Base-by-base conservation (phyloP, 805 yeast genomes). In the Tetrapisispora namnaoensis region DNA sequence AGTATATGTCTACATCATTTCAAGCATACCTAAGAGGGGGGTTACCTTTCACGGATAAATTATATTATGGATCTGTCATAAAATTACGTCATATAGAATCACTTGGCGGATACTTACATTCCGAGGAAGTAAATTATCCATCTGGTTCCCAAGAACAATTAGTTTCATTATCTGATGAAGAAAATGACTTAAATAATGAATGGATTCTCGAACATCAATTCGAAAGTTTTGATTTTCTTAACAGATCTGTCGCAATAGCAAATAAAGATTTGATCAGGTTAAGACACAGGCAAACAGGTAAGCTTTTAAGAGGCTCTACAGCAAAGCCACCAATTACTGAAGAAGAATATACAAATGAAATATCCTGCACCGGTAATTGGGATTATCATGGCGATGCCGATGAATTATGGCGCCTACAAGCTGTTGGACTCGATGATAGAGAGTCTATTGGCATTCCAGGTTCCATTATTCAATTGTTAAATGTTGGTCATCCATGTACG, bases 331-430 rank as follows among this genome's bases (percentile, higher is more conserved):
- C 96, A 10, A 78, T 89, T 27, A 78, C 91, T 10, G 95, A 87
- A 61, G 93, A 87, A 59, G 98, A 93, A 49, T 90, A 91, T 66
- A 83, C 89, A 60, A 77, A 76, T 54, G 95, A 89, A 65, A 95
- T 89, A 1, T 76, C 86, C 27, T 80, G 87, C 53, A 60, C 79
- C 49, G 93, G 91, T 4, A 77, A 76, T 64, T 65, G 72, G 7
- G 77, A 80, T 1, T 78, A 78, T 59, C 68, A 69, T 2, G 93
- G 87, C 17, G 85, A 85, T 55, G 71, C 75, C 39, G 80, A 79
- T 60, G 89, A 86, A 62, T 77, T 78, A 53, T 89, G 88, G 75
- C 77, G 77, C 49, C 67, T 91, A 20, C 73, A 77, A 57, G 74
- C 82, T 36, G 62, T 70, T 5, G 66, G 69, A 48, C 62, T 69